Conservation (phyloP, 257 asterid genomes). For the Thymus quinquecostatus region DNA sequence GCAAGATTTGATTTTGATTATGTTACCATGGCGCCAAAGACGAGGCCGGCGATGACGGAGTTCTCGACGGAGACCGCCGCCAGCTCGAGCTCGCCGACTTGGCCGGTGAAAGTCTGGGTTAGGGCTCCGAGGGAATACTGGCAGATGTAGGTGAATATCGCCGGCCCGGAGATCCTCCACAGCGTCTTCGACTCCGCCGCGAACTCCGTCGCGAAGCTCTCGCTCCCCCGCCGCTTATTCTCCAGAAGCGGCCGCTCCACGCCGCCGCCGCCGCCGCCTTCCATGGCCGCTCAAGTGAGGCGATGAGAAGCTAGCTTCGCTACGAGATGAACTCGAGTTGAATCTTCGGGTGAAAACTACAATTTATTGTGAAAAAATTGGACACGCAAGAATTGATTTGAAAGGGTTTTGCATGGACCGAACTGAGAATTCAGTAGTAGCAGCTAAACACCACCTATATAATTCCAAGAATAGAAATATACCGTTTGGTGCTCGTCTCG, state of each 20-base stretch:
- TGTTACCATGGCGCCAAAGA: constrained; percentile 72
- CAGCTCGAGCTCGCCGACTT: constrained; percentile 67
- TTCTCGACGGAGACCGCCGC: constrained; percentile 90
- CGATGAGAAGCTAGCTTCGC: too few relatives aligned
- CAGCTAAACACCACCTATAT: too few relatives aligned
- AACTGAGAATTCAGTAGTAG: too few relatives aligned
- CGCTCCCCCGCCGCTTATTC: constrained; percentile 14
- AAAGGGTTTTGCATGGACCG: too few relatives aligned
- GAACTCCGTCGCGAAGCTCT: constrained; percentile 36
- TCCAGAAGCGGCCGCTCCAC: constrained; percentile 39
- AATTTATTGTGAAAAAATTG: too few relatives aligned
- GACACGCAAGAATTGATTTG: too few relatives aligned
- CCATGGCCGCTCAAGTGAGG: constrained; percentile 21
- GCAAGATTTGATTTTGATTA: background rate
- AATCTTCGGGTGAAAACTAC: too few relatives aligned
- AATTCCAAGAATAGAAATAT: too few relatives aligned
- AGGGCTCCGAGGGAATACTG: constrained; percentile 81
- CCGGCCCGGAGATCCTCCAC: constrained; percentile 79
- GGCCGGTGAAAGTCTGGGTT: constrained; percentile 69
- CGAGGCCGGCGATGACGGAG: constrained; percentile 79
- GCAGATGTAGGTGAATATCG: constrained; percentile 62
- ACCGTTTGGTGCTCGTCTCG: too few relatives aligned
- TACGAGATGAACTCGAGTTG: too few relatives aligned
- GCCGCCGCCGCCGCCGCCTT: constrained; percentile 33
- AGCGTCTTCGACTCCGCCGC: constrained; percentile 61